A percentile compares a stretch with the other conserved stretches of the same genome.
phyloP scores from a whole-genome alignment of 805 yeast genomes.

The Metschnikowia gelsemii region DNA sequence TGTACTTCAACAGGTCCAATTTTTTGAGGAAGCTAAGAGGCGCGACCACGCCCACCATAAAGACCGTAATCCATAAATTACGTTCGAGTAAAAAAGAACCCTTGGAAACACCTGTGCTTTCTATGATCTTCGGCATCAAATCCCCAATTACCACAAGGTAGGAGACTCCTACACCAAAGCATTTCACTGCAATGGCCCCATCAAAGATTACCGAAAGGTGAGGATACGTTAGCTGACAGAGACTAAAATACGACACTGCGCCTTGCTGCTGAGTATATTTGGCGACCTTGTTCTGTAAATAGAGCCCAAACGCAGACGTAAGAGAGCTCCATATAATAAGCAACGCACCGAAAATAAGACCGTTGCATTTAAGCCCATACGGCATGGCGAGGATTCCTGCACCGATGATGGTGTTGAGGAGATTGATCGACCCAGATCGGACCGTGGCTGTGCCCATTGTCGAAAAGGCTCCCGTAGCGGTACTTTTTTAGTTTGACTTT shows the following conservation, averaged over 20 bases:
- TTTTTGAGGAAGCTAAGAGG: conserved; percentile 64
- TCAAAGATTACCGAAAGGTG: conserved; percentile 69
- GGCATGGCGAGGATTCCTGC: conserved; percentile 81
- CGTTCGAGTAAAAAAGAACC: conserved; percentile 32
- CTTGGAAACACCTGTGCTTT: conserved; percentile 30
- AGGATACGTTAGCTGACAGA: conserved; percentile 64
- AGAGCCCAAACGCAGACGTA: conserved; percentile 67
- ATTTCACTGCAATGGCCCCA: conserved; percentile 69
- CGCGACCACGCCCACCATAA: conserved; percentile 51
- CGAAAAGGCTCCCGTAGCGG: background rate
- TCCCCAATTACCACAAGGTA: conserved; percentile 77
- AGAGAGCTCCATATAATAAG: conserved; percentile 61
- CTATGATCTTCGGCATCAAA: conserved; percentile 61
- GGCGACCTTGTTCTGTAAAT: conserved; percentile 61
- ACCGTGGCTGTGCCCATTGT: conserved; percentile 32
- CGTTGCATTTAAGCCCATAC: conserved; percentile 66
- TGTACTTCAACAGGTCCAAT: conserved; percentile 66
- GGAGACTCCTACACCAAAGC: conserved; percentile 74
- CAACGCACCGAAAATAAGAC: conserved; percentile 54
- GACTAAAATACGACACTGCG: conserved; percentile 45
- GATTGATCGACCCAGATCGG: conserved; percentile 60
- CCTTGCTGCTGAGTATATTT: conserved; percentile 44
- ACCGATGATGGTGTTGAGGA: conserved; percentile 76
- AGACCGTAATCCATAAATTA: conserved; percentile 53
- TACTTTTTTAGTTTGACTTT: background rate